Evolutionary conservation across 2,329 filamentous ascomycete genomes (phyloP).

Genomic region (Coniella lustricola): DNA sequence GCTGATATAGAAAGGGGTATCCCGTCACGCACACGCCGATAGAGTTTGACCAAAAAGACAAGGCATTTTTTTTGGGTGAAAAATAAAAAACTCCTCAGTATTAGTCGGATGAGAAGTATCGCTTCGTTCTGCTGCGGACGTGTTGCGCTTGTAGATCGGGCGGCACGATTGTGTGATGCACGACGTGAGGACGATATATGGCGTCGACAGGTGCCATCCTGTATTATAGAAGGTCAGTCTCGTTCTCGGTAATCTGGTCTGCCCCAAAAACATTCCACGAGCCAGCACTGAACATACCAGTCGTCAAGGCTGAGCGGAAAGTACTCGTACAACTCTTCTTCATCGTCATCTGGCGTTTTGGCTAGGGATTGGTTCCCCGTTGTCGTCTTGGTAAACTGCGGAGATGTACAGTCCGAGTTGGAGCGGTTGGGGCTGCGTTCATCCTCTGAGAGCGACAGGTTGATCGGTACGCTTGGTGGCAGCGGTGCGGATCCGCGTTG

Average conservation of each 20-base stretch:
- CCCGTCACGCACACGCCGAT: background rate
- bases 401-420: constrained; percentile 35
- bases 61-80: no score
- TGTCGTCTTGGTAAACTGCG: constrained; percentile 36
- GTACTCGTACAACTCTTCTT: constrained; percentile 87
- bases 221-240: constrained; percentile 6
- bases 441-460: constrained; percentile 52
- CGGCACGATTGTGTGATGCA: constrained; percentile 75
- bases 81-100: background rate
- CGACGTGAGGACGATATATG: constrained; percentile 84
- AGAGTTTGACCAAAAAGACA: background rate
- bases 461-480: constrained; percentile 33
- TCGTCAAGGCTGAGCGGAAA: constrained; percentile 88
- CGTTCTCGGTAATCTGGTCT: no score
- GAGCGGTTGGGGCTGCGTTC: constrained; percentile 50
- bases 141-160: constrained; percentile 65
- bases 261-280: no score
- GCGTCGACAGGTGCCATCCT: constrained; percentile 84
- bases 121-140: constrained; percentile 58
- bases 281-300: constrained; percentile 48
- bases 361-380: constrained; percentile 31
- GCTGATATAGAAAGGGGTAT: background rate
- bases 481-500: constrained; percentile 11
- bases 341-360: constrained; percentile 64
- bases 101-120: constrained; percentile 64